These are phyloP conservation scores for Monosporascus cannonballus DNA, from an alignment of 2,329 filamentous ascomycete genomes.

Conservation along the genomic window DNA sequence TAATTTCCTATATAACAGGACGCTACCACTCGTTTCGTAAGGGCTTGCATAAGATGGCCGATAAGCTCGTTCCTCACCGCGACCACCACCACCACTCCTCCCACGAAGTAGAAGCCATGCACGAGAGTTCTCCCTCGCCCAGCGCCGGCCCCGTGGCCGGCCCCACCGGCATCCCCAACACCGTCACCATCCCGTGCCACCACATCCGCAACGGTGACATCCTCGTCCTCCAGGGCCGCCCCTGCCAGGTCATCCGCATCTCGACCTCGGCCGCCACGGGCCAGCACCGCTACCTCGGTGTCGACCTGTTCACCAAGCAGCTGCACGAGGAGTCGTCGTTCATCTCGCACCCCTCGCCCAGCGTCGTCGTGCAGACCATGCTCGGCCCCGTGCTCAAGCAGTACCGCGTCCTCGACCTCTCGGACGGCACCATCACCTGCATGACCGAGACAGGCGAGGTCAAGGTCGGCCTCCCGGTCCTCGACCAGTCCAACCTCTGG, in stretches of 20 bases:
- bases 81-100: conserved; percentile 39
- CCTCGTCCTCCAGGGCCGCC: conserved; percentile 96
- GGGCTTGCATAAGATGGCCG: conserved; percentile 50
- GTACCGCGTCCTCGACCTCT: conserved; percentile 98
- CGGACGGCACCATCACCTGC: conserved; percentile 77
- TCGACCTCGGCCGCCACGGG: conserved; percentile 95
- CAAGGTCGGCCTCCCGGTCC: conserved; percentile 89
- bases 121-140: conserved; percentile 33
- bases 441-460: conserved; percentile 99
- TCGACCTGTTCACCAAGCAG: conserved; percentile 99
- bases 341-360: conserved; percentile 93
- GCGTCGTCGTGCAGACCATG: conserved; percentile 98
- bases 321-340: conserved; percentile 98
- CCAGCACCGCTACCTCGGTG: conserved; percentile 99
- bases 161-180: conserved; percentile 55
- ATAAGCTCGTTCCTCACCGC: conserved; percentile 45
- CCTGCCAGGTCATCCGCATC: conserved; percentile 99
- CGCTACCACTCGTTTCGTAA: conserved; percentile 55
- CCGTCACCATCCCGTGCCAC: conserved; percentile 97
- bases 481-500: conserved; percentile 91
- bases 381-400: conserved; percentile 99
- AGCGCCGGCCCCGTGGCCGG: conserved; percentile 26
- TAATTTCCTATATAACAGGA: conserved; percentile 30
- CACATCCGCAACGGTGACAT: conserved; percentile 99
- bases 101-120: conserved; percentile 36